A percentile compares a stretch with the other conserved stretches of the same genome.
phyloP scores from a whole-genome alignment of 2,329 filamentous ascomycete species.

The Byssoonygena ceratinophila region DNA sequence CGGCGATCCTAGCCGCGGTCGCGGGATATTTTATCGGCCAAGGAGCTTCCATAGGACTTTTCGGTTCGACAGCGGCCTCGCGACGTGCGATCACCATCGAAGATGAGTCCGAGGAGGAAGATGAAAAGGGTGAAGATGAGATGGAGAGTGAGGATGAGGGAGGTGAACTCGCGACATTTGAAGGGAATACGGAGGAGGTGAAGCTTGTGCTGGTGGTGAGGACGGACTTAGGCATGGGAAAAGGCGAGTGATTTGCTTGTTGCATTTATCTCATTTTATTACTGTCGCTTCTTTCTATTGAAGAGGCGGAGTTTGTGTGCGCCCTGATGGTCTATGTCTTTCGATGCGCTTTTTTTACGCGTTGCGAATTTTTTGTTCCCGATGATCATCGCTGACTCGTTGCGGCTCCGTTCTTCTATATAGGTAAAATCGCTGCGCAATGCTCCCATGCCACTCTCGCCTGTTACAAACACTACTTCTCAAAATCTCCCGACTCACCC shows the following conservation, averaged over 20 bases:
- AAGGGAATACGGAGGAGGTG: slow-evolving; percentile 63
- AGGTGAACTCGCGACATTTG: slow-evolving; percentile 39
- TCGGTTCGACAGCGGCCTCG: slow-evolving; percentile 41
- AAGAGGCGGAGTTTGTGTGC: too few species aligned
- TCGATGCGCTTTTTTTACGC: neutral
- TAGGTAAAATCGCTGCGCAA: slow-evolving; percentile 95
- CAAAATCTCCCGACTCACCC: slow-evolving; percentile 43
- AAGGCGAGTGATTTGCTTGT: too few species aligned
- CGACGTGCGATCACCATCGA: slow-evolving; percentile 22
- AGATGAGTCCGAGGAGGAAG: slow-evolving; percentile 24
- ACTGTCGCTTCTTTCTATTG: too few species aligned
- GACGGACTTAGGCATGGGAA: slow-evolving; percentile 94
- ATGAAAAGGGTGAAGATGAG: slow-evolving; percentile 36
- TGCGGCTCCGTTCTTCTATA: neutral
- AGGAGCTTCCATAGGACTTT: slow-evolving; percentile 60
- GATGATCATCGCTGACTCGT: too few species aligned
- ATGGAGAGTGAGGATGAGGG: slow-evolving; percentile 56
- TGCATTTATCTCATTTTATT: too few species aligned
- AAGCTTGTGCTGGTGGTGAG: slow-evolving; percentile 87
- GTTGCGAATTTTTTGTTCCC: neutral
- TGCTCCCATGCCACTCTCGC: slow-evolving; percentile 92
- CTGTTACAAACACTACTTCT: slow-evolving; percentile 77
- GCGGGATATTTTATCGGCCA: slow-evolving; percentile 64
- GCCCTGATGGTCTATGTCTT: neutral
- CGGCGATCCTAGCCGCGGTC: slow-evolving; percentile 61